Evolutionary conservation across 192 early-diverging fungal species (phyloP).

Genomic region (Radiomyces spectabilis): DNA sequence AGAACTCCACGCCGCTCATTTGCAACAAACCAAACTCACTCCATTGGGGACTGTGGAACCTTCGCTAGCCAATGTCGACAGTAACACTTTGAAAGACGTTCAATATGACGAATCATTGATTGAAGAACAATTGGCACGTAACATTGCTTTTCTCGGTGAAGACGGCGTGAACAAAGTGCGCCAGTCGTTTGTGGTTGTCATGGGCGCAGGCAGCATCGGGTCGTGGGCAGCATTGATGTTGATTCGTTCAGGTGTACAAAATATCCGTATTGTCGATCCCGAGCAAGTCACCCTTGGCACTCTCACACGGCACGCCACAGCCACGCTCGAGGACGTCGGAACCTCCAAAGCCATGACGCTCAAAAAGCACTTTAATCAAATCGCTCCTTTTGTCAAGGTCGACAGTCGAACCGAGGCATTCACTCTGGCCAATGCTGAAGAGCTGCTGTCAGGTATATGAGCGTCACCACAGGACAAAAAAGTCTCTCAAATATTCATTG

Average conservation of each 20-base stretch:
- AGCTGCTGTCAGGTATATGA: constrained; percentile 53
- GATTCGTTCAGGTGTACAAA: constrained; percentile 77
- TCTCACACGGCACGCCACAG: constrained; percentile 85
- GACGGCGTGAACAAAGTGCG: constrained; percentile 70
- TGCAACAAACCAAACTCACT: background rate
- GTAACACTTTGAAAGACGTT: background rate
- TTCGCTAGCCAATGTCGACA: background rate
- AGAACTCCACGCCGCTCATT: constrained; percentile 28
- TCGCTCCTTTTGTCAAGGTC: constrained; percentile 72
- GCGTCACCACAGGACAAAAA: background rate
- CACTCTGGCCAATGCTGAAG: constrained; percentile 47
- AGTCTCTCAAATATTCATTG: too few species aligned
- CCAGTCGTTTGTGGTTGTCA: constrained; percentile 78
- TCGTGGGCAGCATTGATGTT: constrained; percentile 87
- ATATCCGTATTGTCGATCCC: constrained; percentile 87
- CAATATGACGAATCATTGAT: constrained; percentile 61
- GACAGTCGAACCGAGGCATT: constrained; percentile 72
- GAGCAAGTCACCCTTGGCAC: constrained; percentile 79
- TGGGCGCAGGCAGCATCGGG: constrained; percentile 91
- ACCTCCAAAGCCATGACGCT: constrained; percentile 73
- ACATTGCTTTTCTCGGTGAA: constrained; percentile 85
- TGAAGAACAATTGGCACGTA: constrained; percentile 83
- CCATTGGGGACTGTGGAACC: too few species aligned
- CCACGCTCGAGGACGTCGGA: constrained; percentile 74
- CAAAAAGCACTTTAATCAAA: constrained; percentile 54